Evolutionary conservation across 1,139 yeast genomes (phyloP).

Genomic region (Candida pseudoviswanathii): DNA sequence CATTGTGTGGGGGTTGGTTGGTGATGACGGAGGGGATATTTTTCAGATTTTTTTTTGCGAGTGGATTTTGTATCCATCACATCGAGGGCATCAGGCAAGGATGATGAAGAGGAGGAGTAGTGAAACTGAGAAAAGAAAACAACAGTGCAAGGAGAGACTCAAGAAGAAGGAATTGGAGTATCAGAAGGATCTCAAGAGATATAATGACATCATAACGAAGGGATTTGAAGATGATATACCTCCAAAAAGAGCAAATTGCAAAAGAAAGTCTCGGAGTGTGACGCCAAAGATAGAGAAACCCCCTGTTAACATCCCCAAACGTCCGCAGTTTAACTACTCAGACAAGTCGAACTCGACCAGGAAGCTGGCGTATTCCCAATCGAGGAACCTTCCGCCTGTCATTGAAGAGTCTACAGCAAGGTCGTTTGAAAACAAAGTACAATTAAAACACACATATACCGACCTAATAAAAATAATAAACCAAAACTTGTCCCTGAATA

Average conservation of each 20-base stretch:
- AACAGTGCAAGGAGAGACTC: not conserved
- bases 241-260: conserved; percentile 19
- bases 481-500: conserved; percentile 12
- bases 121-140: conserved; percentile 45
- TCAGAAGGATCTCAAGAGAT: conserved; percentile 24
- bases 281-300: conserved; percentile 13
- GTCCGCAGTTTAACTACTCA: not conserved
- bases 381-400: not conserved
- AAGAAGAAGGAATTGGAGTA: conserved; percentile 5
- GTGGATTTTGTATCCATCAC: no score
- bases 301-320: not conserved
- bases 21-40: no score
- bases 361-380: not conserved
- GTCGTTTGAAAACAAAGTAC: conserved; percentile 7
- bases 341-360: not conserved
- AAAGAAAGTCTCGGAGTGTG: not conserved
- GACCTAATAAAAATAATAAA: conserved; percentile 23
- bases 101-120: no score
- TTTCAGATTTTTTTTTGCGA: no score
- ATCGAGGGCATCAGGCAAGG: no score
- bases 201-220: conserved; percentile 20
- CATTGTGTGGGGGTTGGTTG: no score
- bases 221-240: conserved; percentile 31
- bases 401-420: conserved; percentile 11
- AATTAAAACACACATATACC: conserved; percentile 18